Base-by-base conservation (phyloP, 768 basidiomycete species). In the Hygrocybe coccinea region DNA sequence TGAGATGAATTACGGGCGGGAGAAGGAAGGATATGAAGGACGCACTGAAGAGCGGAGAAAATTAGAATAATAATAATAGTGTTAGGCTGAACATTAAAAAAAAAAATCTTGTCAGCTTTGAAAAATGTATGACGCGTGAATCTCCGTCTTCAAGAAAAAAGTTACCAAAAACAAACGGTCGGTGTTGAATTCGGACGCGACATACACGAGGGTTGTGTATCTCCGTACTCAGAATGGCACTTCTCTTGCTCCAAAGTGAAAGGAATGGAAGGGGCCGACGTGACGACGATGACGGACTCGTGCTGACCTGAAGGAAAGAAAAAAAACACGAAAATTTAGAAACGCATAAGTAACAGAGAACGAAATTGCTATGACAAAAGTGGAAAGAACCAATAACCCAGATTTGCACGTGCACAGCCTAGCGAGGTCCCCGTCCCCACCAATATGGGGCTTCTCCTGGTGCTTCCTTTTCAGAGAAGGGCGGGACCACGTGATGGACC, bases 1-100 rank as follows among this genome's bases (percentile, higher is more conserved):
- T 55, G 50, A 63, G 54, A 56, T 62, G 60, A 55, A 50, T 55
- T 11, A 59, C 47, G 54, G 60, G 59, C 44, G 54, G 64, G 60
- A 46, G 63, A 60, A 65, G 63, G 60, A 51, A 62, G 61, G 60
- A 54, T 60, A 60, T 52, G 37, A n/a, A 35, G 35, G 39, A 52
- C 51, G 2, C 15, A 50, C 15, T 15, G 22, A 49, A 25, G 17
- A 12, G 35, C 29, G 35, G 49, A 50, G 17, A 50, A 21, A 19
- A 50, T 37, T 37, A 37, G 3, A 15, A 35, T 14, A 50, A 50
- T 48, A 9, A 24, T 24, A 33, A n/a, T 22, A 22, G 25, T 48
- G 25, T 48, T 48, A 48, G 7, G 46, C 25, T 48, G 46, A 48
- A 48, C 19, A 39, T 39, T 29, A 29, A 29, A 29, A 29, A 29